Conservation (phyloP, 441 rosid genomes). For the Euphorbia schlechtendalii region DNA sequence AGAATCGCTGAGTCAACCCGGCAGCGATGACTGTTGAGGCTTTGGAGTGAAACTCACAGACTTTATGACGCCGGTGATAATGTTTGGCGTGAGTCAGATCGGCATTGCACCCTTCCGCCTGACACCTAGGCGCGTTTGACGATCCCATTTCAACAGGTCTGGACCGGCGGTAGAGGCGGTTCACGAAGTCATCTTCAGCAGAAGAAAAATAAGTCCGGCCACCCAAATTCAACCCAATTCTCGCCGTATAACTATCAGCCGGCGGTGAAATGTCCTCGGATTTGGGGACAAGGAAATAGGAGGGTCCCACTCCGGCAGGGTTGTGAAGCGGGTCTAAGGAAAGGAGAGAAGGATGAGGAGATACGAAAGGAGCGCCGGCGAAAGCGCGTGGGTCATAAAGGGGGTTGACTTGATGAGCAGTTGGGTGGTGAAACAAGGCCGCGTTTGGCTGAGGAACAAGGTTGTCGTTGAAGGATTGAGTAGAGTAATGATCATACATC, state of each 20-base stretch:
- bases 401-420: conserved; percentile 27
- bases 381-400: conserved; percentile 51
- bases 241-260: conserved; percentile 33
- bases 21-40: conserved; percentile 79
- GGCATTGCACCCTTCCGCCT: conserved; percentile 92
- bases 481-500: conserved; percentile 33
- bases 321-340: conserved; percentile 27
- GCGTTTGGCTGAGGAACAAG: conserved; percentile 23
- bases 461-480: conserved; percentile 25
- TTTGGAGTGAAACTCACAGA: conserved; percentile 93
- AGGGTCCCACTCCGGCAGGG: conserved; percentile 18
- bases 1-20: conserved; percentile 93
- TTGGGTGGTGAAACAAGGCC: conserved; percentile 26
- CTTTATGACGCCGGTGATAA: conserved; percentile 95
- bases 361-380: conserved; percentile 16
- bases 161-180: conserved; percentile 73
- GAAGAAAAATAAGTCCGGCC: conserved; percentile 91
- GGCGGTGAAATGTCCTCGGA: conserved; percentile 53
- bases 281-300: conserved; percentile 55
- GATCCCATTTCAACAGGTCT: conserved; percentile 50
- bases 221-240: conserved; percentile 87
- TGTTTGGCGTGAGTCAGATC: conserved; percentile 90
- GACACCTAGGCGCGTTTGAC: conserved; percentile 62
- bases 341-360: conserved; percentile 32
- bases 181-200: conserved; percentile 81